These are phyloP conservation scores for Aspergillus eucalypticola DNA, from an alignment of 2,329 filamentous ascomycete genomes.

Conservation along the genomic window DNA sequence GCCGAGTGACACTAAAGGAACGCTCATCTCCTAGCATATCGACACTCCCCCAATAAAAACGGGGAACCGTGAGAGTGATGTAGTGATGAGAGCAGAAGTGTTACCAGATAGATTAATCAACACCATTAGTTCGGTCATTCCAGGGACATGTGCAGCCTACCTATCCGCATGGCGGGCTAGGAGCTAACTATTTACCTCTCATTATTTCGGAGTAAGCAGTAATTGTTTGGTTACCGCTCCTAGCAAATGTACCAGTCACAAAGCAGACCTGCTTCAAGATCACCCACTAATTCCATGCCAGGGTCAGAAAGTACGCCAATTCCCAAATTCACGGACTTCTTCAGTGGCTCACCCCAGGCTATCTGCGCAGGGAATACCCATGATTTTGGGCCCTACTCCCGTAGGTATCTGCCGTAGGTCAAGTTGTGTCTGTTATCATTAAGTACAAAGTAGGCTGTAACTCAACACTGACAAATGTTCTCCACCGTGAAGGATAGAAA, in stretches of 20 bases:
- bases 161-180: background rate
- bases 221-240: background rate
- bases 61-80: background rate
- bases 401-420: background rate
- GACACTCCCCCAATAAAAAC: slow-evolving; percentile 6
- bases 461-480: background rate
- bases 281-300: slow-evolving; percentile 1
- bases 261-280: background rate
- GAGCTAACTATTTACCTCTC: background rate
- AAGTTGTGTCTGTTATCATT: background rate
- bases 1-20: slow-evolving; percentile 8
- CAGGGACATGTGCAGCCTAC: background rate
- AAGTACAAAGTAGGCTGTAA: background rate
- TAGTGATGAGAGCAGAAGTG: background rate
- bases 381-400: background rate
- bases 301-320: background rate
- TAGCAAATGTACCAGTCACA: slow-evolving; percentile 8
- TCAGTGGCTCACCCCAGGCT: background rate
- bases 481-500: background rate
- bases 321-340: background rate
- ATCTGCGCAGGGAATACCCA: background rate
- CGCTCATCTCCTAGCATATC: slow-evolving; percentile 6
- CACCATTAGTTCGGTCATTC: background rate
- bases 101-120: slow-evolving; percentile 1
- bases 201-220: slow-evolving; percentile 1